Evolutionary conservation across 495 filamentous ascomycete genomes (phyloP).

Genomic region (Chaetomidium leptoderma): DNA sequence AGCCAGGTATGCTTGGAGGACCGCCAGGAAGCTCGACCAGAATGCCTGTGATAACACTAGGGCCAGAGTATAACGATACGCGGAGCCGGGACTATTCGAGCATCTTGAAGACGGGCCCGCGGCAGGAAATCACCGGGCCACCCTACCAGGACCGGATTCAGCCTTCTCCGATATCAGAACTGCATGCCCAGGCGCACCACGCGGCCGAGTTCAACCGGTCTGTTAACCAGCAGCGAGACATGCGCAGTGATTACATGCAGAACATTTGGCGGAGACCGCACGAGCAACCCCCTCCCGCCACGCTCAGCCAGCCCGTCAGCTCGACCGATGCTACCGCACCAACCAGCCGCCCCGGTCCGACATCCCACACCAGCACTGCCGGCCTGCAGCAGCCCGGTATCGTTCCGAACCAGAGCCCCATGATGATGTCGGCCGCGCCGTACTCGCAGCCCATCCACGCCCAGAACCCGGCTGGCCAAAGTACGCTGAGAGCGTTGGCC

Average conservation of each 20-base stretch:
- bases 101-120: slow-evolving; percentile 66
- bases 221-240: slow-evolving; percentile 67
- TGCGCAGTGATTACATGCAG: slow-evolving; percentile 70
- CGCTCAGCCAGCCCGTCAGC: slow-evolving; percentile 43
- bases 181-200: slow-evolving; percentile 81
- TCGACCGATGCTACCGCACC: slow-evolving; percentile 41
- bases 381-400: slow-evolving; percentile 41
- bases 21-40: slow-evolving; percentile 61
- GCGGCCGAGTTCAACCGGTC: slow-evolving; percentile 86
- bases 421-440: slow-evolving; percentile 53
- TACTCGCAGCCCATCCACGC: slow-evolving; percentile 52
- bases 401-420: slow-evolving; percentile 48
- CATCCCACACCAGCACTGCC: slow-evolving; percentile 43
- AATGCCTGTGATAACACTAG: slow-evolving; percentile 80
- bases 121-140: slow-evolving; percentile 84
- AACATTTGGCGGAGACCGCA: slow-evolving; percentile 73
- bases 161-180: slow-evolving; percentile 71
- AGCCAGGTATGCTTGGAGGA: slow-evolving; percentile 62
- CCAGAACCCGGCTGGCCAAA: slow-evolving; percentile 46
- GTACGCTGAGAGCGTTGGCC: slow-evolving; percentile 50
- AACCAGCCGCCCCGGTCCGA: slow-evolving; percentile 48
- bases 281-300: slow-evolving; percentile 59
- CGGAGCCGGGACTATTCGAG: slow-evolving; percentile 75
- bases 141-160: slow-evolving; percentile 85
- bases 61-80: slow-evolving; percentile 69